These are phyloP conservation scores for Omphalotus olearius DNA, from an alignment of 1,284 basidiomycete genomes.

Conservation along the genomic window DNA sequence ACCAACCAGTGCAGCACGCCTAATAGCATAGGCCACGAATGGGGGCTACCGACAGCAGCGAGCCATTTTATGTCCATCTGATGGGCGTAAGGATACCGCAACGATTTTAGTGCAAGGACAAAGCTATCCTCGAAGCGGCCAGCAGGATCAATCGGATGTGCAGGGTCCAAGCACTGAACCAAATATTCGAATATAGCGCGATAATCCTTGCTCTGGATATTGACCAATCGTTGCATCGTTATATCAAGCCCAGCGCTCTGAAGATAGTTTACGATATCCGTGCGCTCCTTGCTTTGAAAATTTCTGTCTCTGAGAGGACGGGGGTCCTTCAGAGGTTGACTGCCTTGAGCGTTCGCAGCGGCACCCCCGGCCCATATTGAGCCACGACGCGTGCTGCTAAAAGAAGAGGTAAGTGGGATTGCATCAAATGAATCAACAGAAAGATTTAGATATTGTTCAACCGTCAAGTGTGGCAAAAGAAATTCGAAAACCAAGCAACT, in stretches of 20 bases:
- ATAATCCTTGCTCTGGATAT: constrained; percentile 80
- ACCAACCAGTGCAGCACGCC: constrained; percentile 87
- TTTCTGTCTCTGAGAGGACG: constrained; percentile 70
- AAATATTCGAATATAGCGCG: constrained; percentile 77
- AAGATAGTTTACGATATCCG: constrained; percentile 71
- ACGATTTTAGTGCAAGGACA: constrained; percentile 63
- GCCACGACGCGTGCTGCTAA: constrained; percentile 58
- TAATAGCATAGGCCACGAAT: constrained; percentile 79
- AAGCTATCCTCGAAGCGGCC: constrained; percentile 78
- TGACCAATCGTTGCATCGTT: constrained; percentile 58
- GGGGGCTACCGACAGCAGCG: constrained; percentile 79
- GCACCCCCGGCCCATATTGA: constrained; percentile 56
- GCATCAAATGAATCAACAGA: not conserved
- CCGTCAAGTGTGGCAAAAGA: not conserved
- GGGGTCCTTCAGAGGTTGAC: constrained; percentile 57
- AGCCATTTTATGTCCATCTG: constrained; percentile 78
- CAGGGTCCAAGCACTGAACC: constrained; percentile 68
- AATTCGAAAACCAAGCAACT: constrained; percentile 22
- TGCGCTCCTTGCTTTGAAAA: constrained; percentile 71
- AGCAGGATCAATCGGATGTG: constrained; percentile 51
- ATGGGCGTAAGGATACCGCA: constrained; percentile 74
- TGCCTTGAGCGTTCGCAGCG: constrained; percentile 39
- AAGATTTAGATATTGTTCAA: not conserved
- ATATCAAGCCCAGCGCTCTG: constrained; percentile 61
- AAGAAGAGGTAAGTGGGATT: not conserved